phyloP scores from a whole-genome alignment of 345 rosid genomes.

The Moringa oleifera region DNA sequence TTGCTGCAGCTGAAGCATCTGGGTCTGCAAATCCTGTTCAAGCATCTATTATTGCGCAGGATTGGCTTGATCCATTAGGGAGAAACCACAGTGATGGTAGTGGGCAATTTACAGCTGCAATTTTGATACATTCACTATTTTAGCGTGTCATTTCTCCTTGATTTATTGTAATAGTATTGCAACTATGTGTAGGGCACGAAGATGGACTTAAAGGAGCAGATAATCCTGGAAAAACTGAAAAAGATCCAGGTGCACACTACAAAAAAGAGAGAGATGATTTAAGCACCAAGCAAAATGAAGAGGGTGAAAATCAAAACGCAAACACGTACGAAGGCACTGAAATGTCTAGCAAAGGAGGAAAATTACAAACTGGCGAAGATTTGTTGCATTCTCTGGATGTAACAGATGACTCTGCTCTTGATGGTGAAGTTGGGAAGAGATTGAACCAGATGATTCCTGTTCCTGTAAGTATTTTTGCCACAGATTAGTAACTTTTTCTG shows the following conservation, averaged over 20 bases:
- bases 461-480: conserved; percentile 63
- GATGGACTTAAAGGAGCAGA: conserved; percentile 16
- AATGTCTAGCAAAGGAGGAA: conserved; percentile 28
- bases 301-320: conserved; percentile 17
- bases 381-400: conserved; percentile 27
- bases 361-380: conserved; percentile 24
- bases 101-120: conserved; percentile 13
- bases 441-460: conserved; percentile 64
- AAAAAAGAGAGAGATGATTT: conserved; percentile 22
- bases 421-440: conserved; percentile 69
- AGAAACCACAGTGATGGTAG: conserved; percentile 18
- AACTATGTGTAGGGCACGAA: conserved; percentile 26
- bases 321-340: too few species aligned
- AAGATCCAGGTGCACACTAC: conserved; percentile 10
- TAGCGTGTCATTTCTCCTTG: background rate
- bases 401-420: conserved; percentile 55
- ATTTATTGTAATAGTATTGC: conserved; percentile 1
- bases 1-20: conserved; percentile 50
- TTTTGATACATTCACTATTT: conserved; percentile 5
- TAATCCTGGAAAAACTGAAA: conserved; percentile 12
- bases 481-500: background rate
- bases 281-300: conserved; percentile 2
- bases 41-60: conserved; percentile 55
- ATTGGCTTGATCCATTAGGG: conserved; percentile 44
- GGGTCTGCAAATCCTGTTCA: conserved; percentile 26